A percentile compares a stretch with the other conserved stretches of the same genome.
phyloP scores from a whole-genome alignment of 2,329 filamentous ascomycete species.

The Scytalidium sp. region DNA sequence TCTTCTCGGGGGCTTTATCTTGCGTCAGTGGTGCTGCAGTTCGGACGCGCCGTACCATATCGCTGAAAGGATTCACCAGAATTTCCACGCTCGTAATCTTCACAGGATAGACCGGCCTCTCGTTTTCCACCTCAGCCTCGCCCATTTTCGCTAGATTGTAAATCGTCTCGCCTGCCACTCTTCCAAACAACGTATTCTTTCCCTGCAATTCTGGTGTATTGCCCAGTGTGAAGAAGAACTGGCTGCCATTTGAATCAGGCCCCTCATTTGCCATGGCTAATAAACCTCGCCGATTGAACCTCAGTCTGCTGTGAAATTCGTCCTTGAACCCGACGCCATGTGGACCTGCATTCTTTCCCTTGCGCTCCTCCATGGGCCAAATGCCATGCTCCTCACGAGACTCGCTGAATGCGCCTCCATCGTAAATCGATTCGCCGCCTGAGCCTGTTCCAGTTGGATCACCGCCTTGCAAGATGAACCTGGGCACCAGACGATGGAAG shows the following conservation, averaged over 20 bases:
- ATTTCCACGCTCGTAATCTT: constrained; percentile 74
- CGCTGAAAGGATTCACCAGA: constrained; percentile 76
- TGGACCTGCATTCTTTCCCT: constrained; percentile 57
- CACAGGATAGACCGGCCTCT: constrained; percentile 82
- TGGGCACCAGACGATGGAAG: constrained; percentile 89
- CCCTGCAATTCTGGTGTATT: constrained; percentile 81
- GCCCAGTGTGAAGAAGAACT: constrained; percentile 94
- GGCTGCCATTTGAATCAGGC: constrained; percentile 81
- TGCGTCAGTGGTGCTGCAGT: constrained; percentile 49
- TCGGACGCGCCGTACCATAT: constrained; percentile 69
- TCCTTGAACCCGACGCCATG: constrained; percentile 67
- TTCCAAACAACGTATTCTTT: constrained; percentile 90
- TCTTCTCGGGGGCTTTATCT: constrained; percentile 44
- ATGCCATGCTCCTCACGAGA: constrained; percentile 31
- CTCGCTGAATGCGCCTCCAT: constrained; percentile 68
- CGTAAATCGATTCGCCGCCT: constrained; percentile 89
- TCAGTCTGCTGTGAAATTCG: constrained; percentile 88
- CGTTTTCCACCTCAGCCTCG: constrained; percentile 79
- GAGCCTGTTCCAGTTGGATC: constrained; percentile 91
- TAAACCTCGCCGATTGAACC: constrained; percentile 87
- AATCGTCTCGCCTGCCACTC: constrained; percentile 89
- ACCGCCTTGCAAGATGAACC: constrained; percentile 91
- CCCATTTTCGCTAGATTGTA: constrained; percentile 95
- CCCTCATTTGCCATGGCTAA: constrained; percentile 96
- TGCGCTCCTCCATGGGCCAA: constrained; percentile 60